These are phyloP conservation scores for Dothideomycetes sp. DNA, from an alignment of 2,329 filamentous ascomycete species.

Conservation along the genomic window DNA sequence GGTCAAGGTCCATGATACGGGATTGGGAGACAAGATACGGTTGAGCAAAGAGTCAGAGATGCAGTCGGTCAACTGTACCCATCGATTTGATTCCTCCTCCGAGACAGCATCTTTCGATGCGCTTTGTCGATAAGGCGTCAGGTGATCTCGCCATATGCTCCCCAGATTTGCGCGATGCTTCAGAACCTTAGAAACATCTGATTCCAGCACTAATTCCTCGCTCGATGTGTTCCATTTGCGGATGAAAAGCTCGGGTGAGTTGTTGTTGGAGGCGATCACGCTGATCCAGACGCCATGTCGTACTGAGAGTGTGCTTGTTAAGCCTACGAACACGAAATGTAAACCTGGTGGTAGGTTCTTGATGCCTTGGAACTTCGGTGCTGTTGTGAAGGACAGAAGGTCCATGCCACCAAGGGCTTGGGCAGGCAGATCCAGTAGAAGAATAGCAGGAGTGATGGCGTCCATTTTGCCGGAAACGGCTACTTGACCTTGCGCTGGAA, in stretches of 20 bases:
- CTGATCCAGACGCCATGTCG: constrained; percentile 55
- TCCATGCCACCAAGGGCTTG: constrained; percentile 46
- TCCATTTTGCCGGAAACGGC: no score
- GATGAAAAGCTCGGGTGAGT: constrained; percentile 38
- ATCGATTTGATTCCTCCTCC: constrained; percentile 39
- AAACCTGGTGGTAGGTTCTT: constrained; percentile 49
- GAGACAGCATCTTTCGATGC: constrained; percentile 26
- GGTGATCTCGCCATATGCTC: constrained; percentile 45
- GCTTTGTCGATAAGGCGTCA: constrained; percentile 40
- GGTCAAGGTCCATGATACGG: constrained; percentile 46
- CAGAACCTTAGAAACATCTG: constrained; percentile 34
- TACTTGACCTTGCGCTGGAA: no score
- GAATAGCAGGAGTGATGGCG: constrained; percentile 20
- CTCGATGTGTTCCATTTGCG: constrained; percentile 46
- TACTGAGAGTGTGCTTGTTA: constrained; percentile 49
- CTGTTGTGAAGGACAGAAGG: constrained; percentile 53
- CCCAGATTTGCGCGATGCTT: constrained; percentile 48
- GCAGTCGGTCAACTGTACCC: constrained; percentile 42
- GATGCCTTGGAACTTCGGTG: constrained; percentile 52
- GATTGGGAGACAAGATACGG: constrained; percentile 40
- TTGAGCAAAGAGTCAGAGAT: constrained; percentile 42
- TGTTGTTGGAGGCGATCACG: constrained; percentile 23
- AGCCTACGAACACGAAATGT: constrained; percentile 54
- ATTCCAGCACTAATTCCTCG: constrained; percentile 38
- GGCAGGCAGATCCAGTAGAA: constrained; percentile 37